phyloP scores from a whole-genome alignment of 192 early-diverging fungal genomes.

The Phycomyces blakesleeanus region DNA sequence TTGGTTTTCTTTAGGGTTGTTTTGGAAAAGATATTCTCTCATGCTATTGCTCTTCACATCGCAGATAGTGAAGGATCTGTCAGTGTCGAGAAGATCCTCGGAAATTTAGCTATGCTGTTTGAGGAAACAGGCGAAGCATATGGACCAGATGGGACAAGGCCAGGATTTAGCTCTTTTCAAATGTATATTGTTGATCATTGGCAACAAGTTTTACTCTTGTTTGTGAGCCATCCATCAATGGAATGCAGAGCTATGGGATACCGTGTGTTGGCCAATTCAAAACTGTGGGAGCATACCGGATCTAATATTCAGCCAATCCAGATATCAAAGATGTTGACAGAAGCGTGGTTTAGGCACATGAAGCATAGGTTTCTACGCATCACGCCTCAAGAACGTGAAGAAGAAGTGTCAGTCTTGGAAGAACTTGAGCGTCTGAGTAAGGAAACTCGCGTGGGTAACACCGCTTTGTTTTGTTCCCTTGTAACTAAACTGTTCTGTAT shows the following conservation, averaged over 20 bases:
- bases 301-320: background rate
- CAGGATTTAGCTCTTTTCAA: conserved; percentile 14
- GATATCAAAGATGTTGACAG: conserved; percentile 13
- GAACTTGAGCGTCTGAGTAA: conserved; percentile 12
- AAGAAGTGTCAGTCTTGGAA: conserved; percentile 2
- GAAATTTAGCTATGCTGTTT: conserved; percentile 26
- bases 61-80: conserved; percentile 20
- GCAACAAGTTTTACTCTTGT: conserved; percentile 27
- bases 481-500: too few species aligned
- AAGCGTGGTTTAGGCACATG: conserved; percentile 32
- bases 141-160: background rate
- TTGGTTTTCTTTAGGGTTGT: conserved; percentile 12
- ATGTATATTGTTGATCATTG: conserved; percentile 22
- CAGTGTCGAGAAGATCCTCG: conserved; percentile 19
- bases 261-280: conserved; percentile 16
- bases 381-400: conserved; percentile 9
- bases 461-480: background rate
- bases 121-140: conserved; percentile 14
- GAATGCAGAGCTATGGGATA: conserved; percentile 28
- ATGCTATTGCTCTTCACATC: conserved; percentile 20
- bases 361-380: conserved; percentile 15
- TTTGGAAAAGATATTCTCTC: conserved; percentile 25
- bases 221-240: conserved; percentile 29
- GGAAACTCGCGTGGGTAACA: background rate
- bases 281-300: conserved; percentile 15